These are phyloP conservation scores for Plicaturopsis crispa DNA, from an alignment of 768 basidiomycete species.

Conservation along the genomic window DNA sequence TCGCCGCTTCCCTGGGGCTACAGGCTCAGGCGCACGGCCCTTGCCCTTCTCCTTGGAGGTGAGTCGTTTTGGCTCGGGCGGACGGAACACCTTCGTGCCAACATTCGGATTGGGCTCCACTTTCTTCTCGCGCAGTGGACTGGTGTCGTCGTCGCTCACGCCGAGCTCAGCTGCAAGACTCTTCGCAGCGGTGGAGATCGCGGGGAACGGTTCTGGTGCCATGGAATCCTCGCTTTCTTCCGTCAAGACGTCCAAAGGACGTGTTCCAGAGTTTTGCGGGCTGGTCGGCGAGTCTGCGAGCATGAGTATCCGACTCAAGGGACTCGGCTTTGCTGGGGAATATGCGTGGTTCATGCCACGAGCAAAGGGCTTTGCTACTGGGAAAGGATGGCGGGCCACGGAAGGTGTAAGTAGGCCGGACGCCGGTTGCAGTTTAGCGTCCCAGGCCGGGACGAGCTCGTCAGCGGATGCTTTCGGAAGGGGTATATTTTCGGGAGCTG, in stretches of 20 bases:
- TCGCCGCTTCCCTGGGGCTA: not conserved
- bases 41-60: constrained; percentile 34
- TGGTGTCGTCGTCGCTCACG: constrained; percentile 32
- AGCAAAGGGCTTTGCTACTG: constrained; percentile 64
- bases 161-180: constrained; percentile 44
- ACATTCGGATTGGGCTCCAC: constrained; percentile 23
- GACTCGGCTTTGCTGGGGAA: constrained; percentile 74
- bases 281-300: constrained; percentile 53
- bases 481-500: constrained; percentile 7
- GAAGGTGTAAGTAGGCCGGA: constrained; percentile 23
- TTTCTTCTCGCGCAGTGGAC: constrained; percentile 48
- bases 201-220: constrained; percentile 16
- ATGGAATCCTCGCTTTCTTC: constrained; percentile 16
- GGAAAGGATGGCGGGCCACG: constrained; percentile 43
- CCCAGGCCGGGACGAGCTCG: not conserved
- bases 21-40: constrained; percentile 14
- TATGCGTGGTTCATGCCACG: constrained; percentile 73
- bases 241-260: not conserved
- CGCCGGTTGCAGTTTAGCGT: not conserved
- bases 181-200: constrained; percentile 7
- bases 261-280: constrained; percentile 8
- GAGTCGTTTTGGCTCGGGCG: constrained; percentile 23
- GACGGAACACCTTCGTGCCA: constrained; percentile 18
- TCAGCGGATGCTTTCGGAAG: constrained; percentile 1
- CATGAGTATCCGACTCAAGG: constrained; percentile 73